Evolutionary conservation across 352 stramenopile species (phyloP).

Genomic region (Pythium catenulatum): DNA sequence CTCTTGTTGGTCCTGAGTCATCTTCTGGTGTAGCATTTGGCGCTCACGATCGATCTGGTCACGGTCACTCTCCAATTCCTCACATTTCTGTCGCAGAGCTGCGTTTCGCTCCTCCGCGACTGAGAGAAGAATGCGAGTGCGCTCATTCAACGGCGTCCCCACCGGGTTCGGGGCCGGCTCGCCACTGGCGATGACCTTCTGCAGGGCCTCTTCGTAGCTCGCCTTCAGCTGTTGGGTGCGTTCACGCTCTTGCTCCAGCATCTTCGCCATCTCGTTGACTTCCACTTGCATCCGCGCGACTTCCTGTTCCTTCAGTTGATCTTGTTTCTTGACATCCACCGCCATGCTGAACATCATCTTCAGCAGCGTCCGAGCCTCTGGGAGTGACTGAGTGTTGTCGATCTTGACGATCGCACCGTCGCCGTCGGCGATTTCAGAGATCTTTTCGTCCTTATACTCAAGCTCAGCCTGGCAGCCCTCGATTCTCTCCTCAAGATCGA

Average conservation of each 20-base stretch:
- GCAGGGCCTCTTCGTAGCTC: slow-evolving; percentile 90
- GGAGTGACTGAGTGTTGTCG: slow-evolving; percentile 88
- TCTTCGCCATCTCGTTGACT: slow-evolving; percentile 75
- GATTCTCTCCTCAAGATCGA: slow-evolving; percentile 92
- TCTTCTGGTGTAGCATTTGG: slow-evolving; percentile 69
- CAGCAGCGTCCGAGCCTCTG: slow-evolving; percentile 87
- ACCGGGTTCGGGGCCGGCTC: slow-evolving; percentile 47
- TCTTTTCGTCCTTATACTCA: slow-evolving; percentile 94
- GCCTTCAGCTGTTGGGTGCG: slow-evolving; percentile 89
- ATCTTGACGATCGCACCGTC: slow-evolving; percentile 85
- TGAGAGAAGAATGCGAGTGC: slow-evolving; percentile 80
- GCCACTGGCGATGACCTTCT: slow-evolving; percentile 79
- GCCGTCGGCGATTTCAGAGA: slow-evolving; percentile 86
- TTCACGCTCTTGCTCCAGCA: slow-evolving; percentile 85
- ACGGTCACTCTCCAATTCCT: slow-evolving; percentile 79
- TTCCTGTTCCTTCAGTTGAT: slow-evolving; percentile 89
- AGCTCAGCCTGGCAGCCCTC: slow-evolving; percentile 91
- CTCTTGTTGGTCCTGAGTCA: slow-evolving; percentile 73
- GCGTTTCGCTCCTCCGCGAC: slow-evolving; percentile 88
- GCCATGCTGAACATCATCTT: slow-evolving; percentile 93
- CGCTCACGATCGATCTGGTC: slow-evolving; percentile 72
- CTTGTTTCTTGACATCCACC: slow-evolving; percentile 92
- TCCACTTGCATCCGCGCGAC: slow-evolving; percentile 87
- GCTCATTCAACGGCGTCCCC: slow-evolving; percentile 76
- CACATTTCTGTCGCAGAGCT: slow-evolving; percentile 84